Percentiles rank a stretch among this genome's conserved stretches.
Conservation (phyloP, 352 stramenopile genomes). For the Phytophthora fragariae region DNA sequence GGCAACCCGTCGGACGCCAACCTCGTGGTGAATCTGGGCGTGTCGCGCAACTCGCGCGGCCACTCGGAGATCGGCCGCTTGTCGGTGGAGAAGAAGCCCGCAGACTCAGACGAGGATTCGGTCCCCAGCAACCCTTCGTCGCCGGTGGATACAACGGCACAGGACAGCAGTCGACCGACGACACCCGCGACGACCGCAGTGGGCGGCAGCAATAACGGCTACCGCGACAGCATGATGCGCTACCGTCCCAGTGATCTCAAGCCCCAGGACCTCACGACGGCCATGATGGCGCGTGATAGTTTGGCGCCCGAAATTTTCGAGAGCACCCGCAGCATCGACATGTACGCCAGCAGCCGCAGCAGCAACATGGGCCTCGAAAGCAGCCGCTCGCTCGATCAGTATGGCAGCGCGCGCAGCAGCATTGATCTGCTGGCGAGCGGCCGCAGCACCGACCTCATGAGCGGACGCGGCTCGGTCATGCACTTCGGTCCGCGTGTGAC, state of each 20-base stretch:
- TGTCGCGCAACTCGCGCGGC: conserved; percentile 39
- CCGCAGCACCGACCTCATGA: conserved; percentile 40
- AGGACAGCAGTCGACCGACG: neutral
- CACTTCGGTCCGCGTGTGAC: conserved; percentile 59
- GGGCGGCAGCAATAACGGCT: conserved; percentile 33
- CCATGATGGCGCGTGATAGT: conserved; percentile 62
- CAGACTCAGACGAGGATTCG: conserved; percentile 12
- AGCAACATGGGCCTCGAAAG: conserved; percentile 34
- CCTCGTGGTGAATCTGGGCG: conserved; percentile 35
- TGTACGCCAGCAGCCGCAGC: conserved; percentile 37
- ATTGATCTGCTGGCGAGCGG: conserved; percentile 33
- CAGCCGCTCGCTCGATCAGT: conserved; percentile 17
- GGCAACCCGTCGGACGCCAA: conserved; percentile 32
- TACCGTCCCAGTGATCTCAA: conserved; percentile 77
- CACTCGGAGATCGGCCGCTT: conserved; percentile 51
- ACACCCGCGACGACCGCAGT: neutral
- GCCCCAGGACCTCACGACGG: conserved; percentile 50
- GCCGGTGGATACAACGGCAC: neutral
- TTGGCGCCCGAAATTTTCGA: conserved; percentile 50
- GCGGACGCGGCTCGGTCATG: conserved; percentile 51
- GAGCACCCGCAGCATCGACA: conserved; percentile 23
- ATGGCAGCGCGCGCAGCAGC: conserved; percentile 29
- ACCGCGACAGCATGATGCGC: conserved; percentile 75
- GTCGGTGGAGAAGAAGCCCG: conserved; percentile 43
- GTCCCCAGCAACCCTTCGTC: conserved; percentile 18